Conservation (phyloP, 1,139 yeast genomes). For the Zygosaccharomyces pseudobailii region DNA sequence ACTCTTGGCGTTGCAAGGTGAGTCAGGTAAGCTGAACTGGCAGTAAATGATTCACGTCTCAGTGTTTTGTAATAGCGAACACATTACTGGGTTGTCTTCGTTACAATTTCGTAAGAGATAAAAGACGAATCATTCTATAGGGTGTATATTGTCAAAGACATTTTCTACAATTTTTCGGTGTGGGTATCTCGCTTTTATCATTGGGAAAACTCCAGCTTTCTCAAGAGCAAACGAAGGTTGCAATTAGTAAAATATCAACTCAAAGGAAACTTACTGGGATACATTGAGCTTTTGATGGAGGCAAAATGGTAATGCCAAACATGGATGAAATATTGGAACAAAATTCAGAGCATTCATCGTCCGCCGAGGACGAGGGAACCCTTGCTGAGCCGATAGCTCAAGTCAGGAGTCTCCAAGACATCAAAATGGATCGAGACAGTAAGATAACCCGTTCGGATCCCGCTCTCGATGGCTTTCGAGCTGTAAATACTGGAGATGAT, state of each 20-base stretch:
- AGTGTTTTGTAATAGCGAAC: too few species aligned
- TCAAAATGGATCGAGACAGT: slow-evolving; percentile 3
- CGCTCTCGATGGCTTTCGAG: slow-evolving; percentile 4
- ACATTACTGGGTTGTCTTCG: too few species aligned
- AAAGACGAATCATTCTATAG: not conserved
- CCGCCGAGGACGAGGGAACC: not conserved
- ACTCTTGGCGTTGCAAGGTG: slow-evolving; percentile 69
- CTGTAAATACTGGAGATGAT: slow-evolving; percentile 4
- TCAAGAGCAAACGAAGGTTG: not conserved
- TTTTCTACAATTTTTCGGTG: not conserved
- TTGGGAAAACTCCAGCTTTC: not conserved
- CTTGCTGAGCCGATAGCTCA: slow-evolving; percentile 1
- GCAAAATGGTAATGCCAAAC: not conserved
- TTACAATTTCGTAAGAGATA: too few species aligned
- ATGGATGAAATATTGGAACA: not conserved
- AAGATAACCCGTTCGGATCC: slow-evolving; percentile 9
- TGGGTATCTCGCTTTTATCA: not conserved
- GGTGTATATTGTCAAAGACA: not conserved
- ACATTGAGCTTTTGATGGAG: not conserved
- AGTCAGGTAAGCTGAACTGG: slow-evolving; percentile 17
- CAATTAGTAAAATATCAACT: not conserved
- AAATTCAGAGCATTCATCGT: not conserved
- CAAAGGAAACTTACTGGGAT: not conserved
- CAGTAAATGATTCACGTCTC: not conserved
- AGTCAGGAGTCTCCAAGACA: not conserved